phyloP scores from a whole-genome alignment of 345 rosid genomes.

The Ricinus communis region DNA sequence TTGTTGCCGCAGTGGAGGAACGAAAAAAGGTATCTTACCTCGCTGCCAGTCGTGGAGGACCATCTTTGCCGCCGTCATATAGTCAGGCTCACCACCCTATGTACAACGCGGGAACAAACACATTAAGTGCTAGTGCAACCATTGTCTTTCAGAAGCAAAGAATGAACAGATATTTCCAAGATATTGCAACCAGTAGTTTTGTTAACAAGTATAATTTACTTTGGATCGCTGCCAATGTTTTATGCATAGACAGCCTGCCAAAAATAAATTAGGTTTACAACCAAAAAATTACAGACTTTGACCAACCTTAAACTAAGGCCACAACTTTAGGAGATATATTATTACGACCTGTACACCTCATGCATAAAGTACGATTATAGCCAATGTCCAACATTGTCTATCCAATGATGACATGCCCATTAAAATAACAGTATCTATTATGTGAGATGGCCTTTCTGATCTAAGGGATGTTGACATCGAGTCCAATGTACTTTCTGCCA shows the following conservation, averaged over 20 bases:
- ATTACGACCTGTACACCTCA: not conserved
- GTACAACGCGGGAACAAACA: not conserved
- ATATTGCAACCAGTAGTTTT: not conserved
- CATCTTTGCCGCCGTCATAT: conserved; percentile 86
- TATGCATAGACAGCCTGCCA: not conserved
- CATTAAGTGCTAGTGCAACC: not conserved
- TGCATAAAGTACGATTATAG: not conserved
- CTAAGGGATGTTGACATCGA: not conserved
- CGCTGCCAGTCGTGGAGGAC: conserved; percentile 98
- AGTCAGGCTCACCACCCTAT: conserved; percentile 93
- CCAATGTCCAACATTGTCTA: not conserved
- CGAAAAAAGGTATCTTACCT: conserved; percentile 86
- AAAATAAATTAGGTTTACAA: not conserved
- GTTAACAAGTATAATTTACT: not conserved
- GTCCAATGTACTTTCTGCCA: too few species aligned
- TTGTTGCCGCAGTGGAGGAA: conserved; percentile 64
- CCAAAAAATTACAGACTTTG: not conserved
- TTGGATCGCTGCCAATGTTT: not conserved
- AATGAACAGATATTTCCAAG: not conserved
- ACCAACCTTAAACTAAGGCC: not conserved
- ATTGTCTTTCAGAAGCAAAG: not conserved
- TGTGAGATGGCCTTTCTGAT: not conserved
- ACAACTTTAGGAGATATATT: not conserved
- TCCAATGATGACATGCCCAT: too few species aligned
- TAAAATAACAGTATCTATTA: not conserved